These are phyloP conservation scores for Fusarium globosum DNA, from an alignment of 2,329 filamentous ascomycete species.

Conservation along the genomic window DNA sequence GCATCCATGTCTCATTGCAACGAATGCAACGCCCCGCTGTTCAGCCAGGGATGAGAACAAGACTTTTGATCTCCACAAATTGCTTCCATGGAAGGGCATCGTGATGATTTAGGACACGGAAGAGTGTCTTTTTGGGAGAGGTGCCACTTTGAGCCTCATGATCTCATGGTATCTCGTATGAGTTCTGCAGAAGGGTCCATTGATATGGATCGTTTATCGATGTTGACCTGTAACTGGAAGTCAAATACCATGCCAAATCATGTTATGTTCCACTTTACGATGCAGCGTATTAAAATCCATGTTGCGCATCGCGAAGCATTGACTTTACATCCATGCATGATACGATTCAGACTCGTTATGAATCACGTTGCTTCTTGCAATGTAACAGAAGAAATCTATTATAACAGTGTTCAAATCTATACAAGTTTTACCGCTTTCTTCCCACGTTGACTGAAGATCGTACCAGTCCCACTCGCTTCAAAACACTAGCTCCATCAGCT, in stretches of 20 bases:
- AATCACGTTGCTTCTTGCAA: not conserved
- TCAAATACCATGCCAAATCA: not conserved
- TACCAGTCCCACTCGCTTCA: conserved; percentile 10
- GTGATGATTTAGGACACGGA: conserved; percentile 28
- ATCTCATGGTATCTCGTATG: conserved; percentile 15
- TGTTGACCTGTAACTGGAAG: not conserved
- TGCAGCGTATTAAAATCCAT: conserved; percentile 2
- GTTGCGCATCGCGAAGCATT: conserved; percentile 4
- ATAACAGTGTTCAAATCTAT: not conserved
- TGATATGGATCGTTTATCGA: conserved; percentile 4
- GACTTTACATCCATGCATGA: conserved; percentile 6
- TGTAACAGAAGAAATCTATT: conserved; percentile 21
- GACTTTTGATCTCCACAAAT: conserved; percentile 19
- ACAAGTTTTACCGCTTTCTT: not conserved
- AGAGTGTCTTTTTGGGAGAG: not conserved
- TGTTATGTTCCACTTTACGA: conserved; percentile 2
- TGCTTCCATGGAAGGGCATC: conserved; percentile 3
- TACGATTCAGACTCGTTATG: not conserved
- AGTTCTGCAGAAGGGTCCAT: conserved; percentile 6
- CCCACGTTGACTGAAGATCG: not conserved
- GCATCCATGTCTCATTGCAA: conserved; percentile 4
- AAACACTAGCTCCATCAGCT: not conserved
- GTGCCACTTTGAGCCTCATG: conserved; percentile 26
- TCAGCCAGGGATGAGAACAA: not conserved
- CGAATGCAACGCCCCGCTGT: conserved; percentile 7